Conservation (phyloP, 441 rosid species). For the Gossypium armourianum region DNA sequence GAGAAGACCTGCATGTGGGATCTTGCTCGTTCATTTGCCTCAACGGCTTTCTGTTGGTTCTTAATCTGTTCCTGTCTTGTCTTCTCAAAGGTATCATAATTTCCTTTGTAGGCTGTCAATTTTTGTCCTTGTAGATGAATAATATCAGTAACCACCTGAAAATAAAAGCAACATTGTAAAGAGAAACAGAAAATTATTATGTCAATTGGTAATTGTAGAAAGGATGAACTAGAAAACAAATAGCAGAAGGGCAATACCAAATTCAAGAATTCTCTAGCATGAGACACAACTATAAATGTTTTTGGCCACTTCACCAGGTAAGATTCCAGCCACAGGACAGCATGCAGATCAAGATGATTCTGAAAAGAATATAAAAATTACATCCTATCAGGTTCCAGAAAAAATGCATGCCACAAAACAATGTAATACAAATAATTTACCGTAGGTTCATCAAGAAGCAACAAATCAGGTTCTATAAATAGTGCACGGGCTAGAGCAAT, state of each 20-base stretch:
- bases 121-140: conserved; percentile 83
- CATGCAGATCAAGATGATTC: conserved; percentile 99
- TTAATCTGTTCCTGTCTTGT: conserved; percentile 74
- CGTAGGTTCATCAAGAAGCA: conserved; percentile 95
- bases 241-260: conserved; percentile 35
- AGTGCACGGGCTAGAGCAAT: conserved; percentile 90
- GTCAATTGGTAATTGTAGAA: neutral
- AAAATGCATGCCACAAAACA: conserved; percentile 11
- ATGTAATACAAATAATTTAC: conserved; percentile 28
- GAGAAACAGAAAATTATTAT: neutral
- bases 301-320: conserved; percentile 94
- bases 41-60: conserved; percentile 83
- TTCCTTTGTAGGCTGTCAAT: conserved; percentile 60
- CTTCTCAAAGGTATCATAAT: conserved; percentile 80
- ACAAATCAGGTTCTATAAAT: conserved; percentile 80
- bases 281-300: conserved; percentile 89
- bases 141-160: conserved; percentile 91
- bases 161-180: conserved; percentile 6
- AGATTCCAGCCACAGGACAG: conserved; percentile 85
- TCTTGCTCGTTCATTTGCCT: conserved; percentile 67
- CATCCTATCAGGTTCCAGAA: neutral
- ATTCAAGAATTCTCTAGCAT: conserved; percentile 94
- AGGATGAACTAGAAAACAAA: conserved; percentile 3
- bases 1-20: conserved; percentile 79
- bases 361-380: conserved; percentile 25